phyloP scores from a whole-genome alignment of 2,329 filamentous ascomycete genomes.

The Paecilomyces sp. region DNA sequence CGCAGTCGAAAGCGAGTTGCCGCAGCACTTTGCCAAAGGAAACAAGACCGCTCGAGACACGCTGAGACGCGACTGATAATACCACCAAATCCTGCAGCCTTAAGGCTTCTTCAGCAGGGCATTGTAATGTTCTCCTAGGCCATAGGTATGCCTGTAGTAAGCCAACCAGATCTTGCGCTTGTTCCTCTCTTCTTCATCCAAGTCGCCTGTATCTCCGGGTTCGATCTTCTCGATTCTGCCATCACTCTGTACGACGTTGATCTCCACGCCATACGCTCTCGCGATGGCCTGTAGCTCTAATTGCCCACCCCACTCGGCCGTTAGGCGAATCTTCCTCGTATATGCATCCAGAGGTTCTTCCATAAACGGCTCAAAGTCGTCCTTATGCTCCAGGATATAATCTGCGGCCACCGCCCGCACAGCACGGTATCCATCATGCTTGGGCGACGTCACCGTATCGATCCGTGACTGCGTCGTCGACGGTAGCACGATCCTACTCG shows the following conservation, averaged over 20 bases:
- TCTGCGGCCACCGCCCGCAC: constrained; percentile 66
- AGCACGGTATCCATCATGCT: constrained; percentile 52
- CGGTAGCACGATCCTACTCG: constrained; percentile 24
- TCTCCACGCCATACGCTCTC: constrained; percentile 68
- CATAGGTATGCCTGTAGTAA: constrained; percentile 91
- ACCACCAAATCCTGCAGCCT: constrained; percentile 1
- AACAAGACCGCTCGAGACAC: not conserved
- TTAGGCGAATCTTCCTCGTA: constrained; percentile 69
- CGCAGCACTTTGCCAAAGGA: not conserved
- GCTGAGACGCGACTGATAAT: not conserved
- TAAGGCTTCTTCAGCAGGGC: constrained; percentile 55
- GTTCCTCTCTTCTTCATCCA: constrained; percentile 35
- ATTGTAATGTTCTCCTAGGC: constrained; percentile 95
- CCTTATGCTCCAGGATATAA: constrained; percentile 66
- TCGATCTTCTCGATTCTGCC: constrained; percentile 71
- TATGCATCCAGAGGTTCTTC: constrained; percentile 73
- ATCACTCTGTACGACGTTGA: constrained; percentile 76
- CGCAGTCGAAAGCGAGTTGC: not conserved
- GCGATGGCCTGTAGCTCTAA: constrained; percentile 82
- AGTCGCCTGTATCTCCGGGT: constrained; percentile 36
- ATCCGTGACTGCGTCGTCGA: constrained; percentile 22
- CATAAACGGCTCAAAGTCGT: constrained; percentile 80
- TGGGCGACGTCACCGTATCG: constrained; percentile 25
- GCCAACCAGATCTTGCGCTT: constrained; percentile 74
- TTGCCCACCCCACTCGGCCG: constrained; percentile 94